Percentiles rank a stretch among this genome's conserved stretches.
phyloP scores from a whole-genome alignment of 352 stramenopile genomes.

The Aphanomyces invadans region DNA sequence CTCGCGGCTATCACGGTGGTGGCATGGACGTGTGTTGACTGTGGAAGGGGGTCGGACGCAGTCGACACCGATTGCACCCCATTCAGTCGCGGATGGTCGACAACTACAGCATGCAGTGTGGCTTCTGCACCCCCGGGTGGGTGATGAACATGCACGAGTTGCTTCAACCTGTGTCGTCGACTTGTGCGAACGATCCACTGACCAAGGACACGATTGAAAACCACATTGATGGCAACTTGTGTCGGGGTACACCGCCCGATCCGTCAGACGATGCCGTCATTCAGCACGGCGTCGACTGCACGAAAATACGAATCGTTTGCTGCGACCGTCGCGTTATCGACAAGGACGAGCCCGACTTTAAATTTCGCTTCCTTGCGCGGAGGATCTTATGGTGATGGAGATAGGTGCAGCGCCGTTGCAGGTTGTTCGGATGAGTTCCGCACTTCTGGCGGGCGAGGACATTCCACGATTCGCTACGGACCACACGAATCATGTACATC shows the following conservation, averaged over 20 bases:
- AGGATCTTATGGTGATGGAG: too few relatives aligned
- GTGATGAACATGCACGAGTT: constrained; percentile 39
- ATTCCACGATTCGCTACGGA: not conserved
- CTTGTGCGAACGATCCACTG: too few relatives aligned
- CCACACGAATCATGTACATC: not conserved
- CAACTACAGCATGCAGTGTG: constrained; percentile 79
- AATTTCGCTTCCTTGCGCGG: too few relatives aligned
- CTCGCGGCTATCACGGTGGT: constrained; percentile 61
- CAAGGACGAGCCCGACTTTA: constrained; percentile 14
- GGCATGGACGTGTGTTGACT: constrained; percentile 74
- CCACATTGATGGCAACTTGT: constrained; percentile 86
- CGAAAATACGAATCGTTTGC: not conserved
- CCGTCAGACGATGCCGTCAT: constrained; percentile 32
- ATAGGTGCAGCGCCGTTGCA: too few relatives aligned
- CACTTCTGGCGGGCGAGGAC: too few relatives aligned
- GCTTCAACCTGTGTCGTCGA: constrained; percentile 30
- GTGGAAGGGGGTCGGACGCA: constrained; percentile 69
- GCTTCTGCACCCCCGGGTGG: constrained; percentile 55
- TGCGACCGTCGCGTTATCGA: not conserved
- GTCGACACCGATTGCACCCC: constrained; percentile 31
- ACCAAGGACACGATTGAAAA: constrained; percentile 48
- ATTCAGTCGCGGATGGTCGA: constrained; percentile 65
- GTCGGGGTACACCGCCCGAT: constrained; percentile 79
- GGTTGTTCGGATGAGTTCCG: too few relatives aligned
- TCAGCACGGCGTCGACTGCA: not conserved